Percentiles rank a stretch among this genome's conserved stretches.
phyloP scores from a whole-genome alignment of 257 asterid species.

The Leptodermis oblonga region DNA sequence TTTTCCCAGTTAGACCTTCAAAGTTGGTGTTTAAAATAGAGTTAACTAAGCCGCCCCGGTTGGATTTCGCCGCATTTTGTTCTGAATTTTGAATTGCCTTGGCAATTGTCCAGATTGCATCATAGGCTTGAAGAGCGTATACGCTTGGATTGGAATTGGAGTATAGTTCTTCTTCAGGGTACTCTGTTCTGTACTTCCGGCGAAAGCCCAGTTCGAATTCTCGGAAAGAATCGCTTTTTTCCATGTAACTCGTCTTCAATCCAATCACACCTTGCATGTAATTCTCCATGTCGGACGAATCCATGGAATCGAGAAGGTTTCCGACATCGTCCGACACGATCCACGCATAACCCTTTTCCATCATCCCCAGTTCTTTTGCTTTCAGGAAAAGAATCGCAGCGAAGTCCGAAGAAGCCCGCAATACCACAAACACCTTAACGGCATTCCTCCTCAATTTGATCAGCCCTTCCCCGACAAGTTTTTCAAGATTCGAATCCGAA shows the following conservation, averaged over 20 bases:
- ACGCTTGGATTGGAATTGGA: constrained; percentile 40
- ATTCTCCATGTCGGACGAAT: constrained; percentile 21
- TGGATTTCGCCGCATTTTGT: constrained; percentile 11
- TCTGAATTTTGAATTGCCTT: constrained; percentile 24
- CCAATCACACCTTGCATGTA: constrained; percentile 70
- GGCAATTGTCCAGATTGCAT: constrained; percentile 33
- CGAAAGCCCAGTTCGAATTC: constrained; percentile 35
- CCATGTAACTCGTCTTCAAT: constrained; percentile 29
- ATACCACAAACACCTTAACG: constrained; percentile 32
- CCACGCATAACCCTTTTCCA: constrained; percentile 59
- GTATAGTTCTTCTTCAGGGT: constrained; percentile 44
- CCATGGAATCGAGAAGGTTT: constrained; percentile 46
- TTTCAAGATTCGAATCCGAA: constrained; percentile 19
- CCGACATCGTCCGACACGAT: constrained; percentile 44
- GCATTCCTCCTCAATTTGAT: constrained; percentile 24
- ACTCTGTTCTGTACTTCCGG: constrained; percentile 29
- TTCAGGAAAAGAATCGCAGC: constrained; percentile 35
- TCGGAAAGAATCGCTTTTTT: constrained; percentile 11
- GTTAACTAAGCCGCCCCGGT: constrained; percentile 9
- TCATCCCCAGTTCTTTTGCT: constrained; percentile 47
- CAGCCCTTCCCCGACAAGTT: constrained; percentile 26
- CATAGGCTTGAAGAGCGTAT: constrained; percentile 51
- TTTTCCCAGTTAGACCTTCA: constrained; percentile 47
- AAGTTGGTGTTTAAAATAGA: constrained; percentile 25
- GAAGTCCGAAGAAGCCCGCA: constrained; percentile 43